Base-by-base conservation (phyloP, 352 stramenopile genomes). In the Globisporangium canariense region DNA sequence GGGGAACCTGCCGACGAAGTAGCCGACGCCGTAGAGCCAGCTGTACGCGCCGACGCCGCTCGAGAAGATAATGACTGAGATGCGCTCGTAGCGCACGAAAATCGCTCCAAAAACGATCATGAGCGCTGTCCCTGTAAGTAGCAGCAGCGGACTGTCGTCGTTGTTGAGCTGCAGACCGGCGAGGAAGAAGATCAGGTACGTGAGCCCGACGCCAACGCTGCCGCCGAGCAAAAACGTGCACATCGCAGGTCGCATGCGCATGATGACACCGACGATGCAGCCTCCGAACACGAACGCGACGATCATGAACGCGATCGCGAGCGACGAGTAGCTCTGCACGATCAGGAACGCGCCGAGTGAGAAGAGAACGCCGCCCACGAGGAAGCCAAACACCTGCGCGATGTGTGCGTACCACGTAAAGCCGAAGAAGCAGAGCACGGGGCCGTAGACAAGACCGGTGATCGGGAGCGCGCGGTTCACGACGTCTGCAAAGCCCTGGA, bases 31-130 rank as follows among this genome's bases (percentile, higher is more conserved):
- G 41, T 67, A 74, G 43, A 64, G 38, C 20, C 50, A 63, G 34
- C 60, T 47, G 43, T 70, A 66, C 0, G 74, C 71, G n/a, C 74
- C 74, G 1, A 73, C 41, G 10, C 73, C 65, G 30, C 71, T 79
- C 22, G 74, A 79, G 40, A 68, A 67, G 8, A 64, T 18, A 20
- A 77, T 69, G 7, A 78, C 51, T n/a, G 63, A 32, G n/a, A 36
- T 7, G 14, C 46, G 54, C 41, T 68, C 62, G 28, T 16, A 68
- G 18, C 30, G 54, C 3, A 63, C 5, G 47, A 62, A 62, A 9
- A 58, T 9, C 47, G 55, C 47, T 0, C 62, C 62, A 22, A 57
- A 41, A 3, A 58, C 14, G n/a, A 68, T n/a, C 34, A 56, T 0
- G 16, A 63, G 54, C 25, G 50, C 13, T 2, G 38, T 28, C 0